A percentile compares a stretch with the other conserved stretches of the same genome.
phyloP scores from a whole-genome alignment of 176 grass and related monocot genomes.

The Aechmea fasciata region DNA sequence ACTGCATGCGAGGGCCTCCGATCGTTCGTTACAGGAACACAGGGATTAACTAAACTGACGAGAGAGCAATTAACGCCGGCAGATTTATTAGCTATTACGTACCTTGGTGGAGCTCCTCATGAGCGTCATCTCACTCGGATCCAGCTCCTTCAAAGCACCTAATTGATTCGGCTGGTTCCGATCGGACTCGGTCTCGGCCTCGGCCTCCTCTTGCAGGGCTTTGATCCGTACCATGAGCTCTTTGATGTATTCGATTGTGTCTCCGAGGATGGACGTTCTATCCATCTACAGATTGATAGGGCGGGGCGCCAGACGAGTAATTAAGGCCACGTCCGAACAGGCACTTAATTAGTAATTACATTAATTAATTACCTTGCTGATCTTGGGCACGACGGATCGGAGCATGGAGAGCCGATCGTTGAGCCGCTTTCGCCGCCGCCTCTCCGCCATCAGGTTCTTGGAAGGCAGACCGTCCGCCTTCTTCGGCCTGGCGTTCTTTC shows the following conservation, averaged over 20 bases:
- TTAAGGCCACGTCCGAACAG: background rate
- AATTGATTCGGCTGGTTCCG: slow-evolving; percentile 34
- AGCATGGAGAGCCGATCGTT: slow-evolving; percentile 93
- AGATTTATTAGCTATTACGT: background rate
- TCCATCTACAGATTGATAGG: slow-evolving; percentile 43
- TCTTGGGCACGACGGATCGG: slow-evolving; percentile 77
- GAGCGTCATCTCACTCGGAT: slow-evolving; percentile 38
- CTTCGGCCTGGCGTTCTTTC: slow-evolving; percentile 10
- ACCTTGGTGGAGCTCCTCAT: slow-evolving; percentile 59
- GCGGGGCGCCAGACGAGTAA: background rate
- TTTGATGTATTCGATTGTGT: slow-evolving; percentile 83
- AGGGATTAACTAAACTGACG: background rate
- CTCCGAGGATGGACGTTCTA: slow-evolving; percentile 67
- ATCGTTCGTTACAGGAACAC: background rate
- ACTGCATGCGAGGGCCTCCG: slow-evolving; percentile 15
- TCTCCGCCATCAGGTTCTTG: slow-evolving; percentile 83
- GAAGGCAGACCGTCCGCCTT: slow-evolving; percentile 35
- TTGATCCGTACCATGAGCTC: slow-evolving; percentile 64
- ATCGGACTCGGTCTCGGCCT: slow-evolving; percentile 9
- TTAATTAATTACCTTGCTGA: slow-evolving; percentile 45
- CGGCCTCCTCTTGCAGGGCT: slow-evolving; percentile 44
- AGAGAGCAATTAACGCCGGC: background rate
- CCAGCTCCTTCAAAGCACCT: slow-evolving; percentile 19
- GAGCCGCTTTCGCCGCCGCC: slow-evolving; percentile 61
- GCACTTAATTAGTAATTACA: background rate